Conservation (phyloP, 768 basidiomycete genomes). For the Pleurotus cornucopiae region DNA sequence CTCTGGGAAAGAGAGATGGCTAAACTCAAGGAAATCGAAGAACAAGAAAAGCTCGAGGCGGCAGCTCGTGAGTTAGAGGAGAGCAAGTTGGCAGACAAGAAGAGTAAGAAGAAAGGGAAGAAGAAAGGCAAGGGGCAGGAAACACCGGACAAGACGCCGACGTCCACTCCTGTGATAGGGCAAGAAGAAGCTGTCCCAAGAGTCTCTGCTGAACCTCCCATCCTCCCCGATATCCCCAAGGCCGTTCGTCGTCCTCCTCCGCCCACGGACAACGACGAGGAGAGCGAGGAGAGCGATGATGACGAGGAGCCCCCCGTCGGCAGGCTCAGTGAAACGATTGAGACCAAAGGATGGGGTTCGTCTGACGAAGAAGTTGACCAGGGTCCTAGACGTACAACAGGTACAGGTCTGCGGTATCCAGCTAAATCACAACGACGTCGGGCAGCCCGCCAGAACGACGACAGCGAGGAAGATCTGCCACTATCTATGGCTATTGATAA, state of each 20-base stretch:
- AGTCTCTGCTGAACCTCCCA: constrained; percentile 35
- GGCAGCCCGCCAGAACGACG: constrained; percentile 30
- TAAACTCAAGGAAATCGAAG: constrained; percentile 77
- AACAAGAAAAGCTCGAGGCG: constrained; percentile 54
- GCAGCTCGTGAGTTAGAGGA: constrained; percentile 45
- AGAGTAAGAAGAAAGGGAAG: constrained; percentile 42
- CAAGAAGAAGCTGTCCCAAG: constrained; percentile 21
- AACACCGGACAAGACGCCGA: neutral
- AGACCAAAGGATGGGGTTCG: constrained; percentile 23
- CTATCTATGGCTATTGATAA: constrained; percentile 60
- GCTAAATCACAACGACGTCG: constrained; percentile 20
- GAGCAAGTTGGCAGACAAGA: constrained; percentile 41
- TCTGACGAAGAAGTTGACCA: constrained; percentile 62
- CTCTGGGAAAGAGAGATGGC: constrained; percentile 87
- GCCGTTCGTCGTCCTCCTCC: constrained; percentile 33
- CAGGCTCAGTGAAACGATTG: constrained; percentile 17
- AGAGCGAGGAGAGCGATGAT: constrained; percentile 51
- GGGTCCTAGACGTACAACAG: constrained; percentile 52
- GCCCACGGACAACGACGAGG: constrained; percentile 37
- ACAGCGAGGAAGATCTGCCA: constrained; percentile 81
- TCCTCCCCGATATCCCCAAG: constrained; percentile 40
- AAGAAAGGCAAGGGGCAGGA: constrained; percentile 32
- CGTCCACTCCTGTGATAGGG: constrained; percentile 2
- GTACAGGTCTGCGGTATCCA: constrained; percentile 52
- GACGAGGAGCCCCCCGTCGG: constrained; percentile 27